These are phyloP conservation scores for Arxiozyma bovina DNA, from an alignment of 1,139 yeast species.

Conservation along the genomic window DNA sequence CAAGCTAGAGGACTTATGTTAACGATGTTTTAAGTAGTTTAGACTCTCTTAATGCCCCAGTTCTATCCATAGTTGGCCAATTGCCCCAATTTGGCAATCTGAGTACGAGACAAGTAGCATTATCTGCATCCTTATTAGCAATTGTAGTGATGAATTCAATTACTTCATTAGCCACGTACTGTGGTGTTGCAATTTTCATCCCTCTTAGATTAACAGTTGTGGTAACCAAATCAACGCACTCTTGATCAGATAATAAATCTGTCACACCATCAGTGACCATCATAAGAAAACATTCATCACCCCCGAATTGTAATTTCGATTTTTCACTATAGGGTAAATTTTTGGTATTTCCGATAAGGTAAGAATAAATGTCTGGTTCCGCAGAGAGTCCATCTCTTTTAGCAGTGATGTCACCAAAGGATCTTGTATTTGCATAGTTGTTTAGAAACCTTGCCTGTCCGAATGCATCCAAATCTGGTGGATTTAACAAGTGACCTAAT, in stretches of 20 bases:
- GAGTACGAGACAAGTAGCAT: slow-evolving; percentile 80
- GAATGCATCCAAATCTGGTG: slow-evolving; percentile 56
- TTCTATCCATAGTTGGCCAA: slow-evolving; percentile 78
- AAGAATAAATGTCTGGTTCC: slow-evolving; percentile 79
- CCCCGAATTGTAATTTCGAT: slow-evolving; percentile 42
- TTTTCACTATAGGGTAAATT: slow-evolving; percentile 29
- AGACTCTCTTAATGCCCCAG: slow-evolving; percentile 73
- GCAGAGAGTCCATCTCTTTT: slow-evolving; percentile 81
- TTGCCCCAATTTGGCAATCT: slow-evolving; percentile 86
- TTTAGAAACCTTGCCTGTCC: slow-evolving; percentile 79
- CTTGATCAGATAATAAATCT: slow-evolving; percentile 76
- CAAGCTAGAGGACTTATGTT: not conserved
- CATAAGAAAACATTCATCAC: slow-evolving; percentile 74
- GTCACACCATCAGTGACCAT: slow-evolving; percentile 84
- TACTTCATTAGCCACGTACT: slow-evolving; percentile 75
- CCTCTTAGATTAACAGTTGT: slow-evolving; percentile 62
- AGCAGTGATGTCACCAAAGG: slow-evolving; percentile 81
- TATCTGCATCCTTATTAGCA: slow-evolving; percentile 72
- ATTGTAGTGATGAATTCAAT: slow-evolving; percentile 74
- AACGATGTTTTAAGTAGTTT: slow-evolving; percentile 43
- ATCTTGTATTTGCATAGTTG: slow-evolving; percentile 79
- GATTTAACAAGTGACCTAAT: slow-evolving; percentile 36
- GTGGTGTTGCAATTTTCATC: slow-evolving; percentile 68
- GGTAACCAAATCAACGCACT: slow-evolving; percentile 77
- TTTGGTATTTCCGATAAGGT: slow-evolving; percentile 31